Evolutionary conservation across 2,329 filamentous ascomycete genomes (phyloP), one percentile per base, ranked within the genome.

Genomic region (Tolypocladium ovalisporum): DNA sequence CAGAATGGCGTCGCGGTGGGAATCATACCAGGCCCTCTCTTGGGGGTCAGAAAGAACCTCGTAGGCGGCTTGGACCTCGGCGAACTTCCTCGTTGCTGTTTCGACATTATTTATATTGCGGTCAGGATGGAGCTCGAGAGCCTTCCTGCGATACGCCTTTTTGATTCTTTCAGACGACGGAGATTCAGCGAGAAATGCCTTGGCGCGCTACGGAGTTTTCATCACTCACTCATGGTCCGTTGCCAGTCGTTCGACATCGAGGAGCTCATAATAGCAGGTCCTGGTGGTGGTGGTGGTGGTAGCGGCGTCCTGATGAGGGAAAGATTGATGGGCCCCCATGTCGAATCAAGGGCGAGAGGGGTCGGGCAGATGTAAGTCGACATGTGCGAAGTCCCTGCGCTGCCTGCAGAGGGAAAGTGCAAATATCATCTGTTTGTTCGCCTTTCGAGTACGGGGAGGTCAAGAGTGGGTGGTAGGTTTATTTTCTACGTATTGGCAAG

Each of bases 1-100:
- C 61, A 97, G 75, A 60, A 97, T 95, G 54, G 88, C 85, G 64
- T 91, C 86, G 60, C 90, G 87, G 69, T 99, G 94, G 3, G 91
- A 91, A 73, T 99, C 93, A 75, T 99, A 99, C 94, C 94, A 99
- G 36, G 92, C 88, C 64, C 94, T 85, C 71, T 99, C 94, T 70
- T 99, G 93, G 13, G 91, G 86, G 70, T 99, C 94, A 1, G 92
- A 96, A 1, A 99, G 82, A n/a, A 99, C 84, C 71, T 97, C 90
- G 70, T 99, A 96, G 52, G 94, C 94, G 39, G 91, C 82, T 71
- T 97, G 93, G 34, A 97, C 81, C 68, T 97, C 91, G 54, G 94
- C 91, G 69, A 99, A 99, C 55, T 86, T 84, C 63, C 79, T 82
- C 1, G 94, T 99, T 2, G 93, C 86, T 61, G 85, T 82, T 66